Evolutionary conservation across 345 rosid species (phyloP), one percentile per base, ranked within the genome.

Genomic region (Leavenworthia alabamica): DNA sequence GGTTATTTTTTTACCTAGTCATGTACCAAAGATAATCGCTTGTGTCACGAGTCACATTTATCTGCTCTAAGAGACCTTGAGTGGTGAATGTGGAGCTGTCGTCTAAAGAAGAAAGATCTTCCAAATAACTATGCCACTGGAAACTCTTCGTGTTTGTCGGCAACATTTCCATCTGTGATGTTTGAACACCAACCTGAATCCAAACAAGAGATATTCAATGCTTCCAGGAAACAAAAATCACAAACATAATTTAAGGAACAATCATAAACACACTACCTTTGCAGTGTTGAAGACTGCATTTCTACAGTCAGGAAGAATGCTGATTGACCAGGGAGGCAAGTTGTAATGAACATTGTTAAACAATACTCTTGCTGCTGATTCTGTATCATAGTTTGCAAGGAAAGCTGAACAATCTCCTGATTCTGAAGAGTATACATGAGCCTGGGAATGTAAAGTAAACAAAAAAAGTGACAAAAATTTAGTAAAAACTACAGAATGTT

Each of bases 281-380:
- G 97, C 99, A 7, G 99, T 90, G 53, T 94, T 94, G 55, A 90
- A 94, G 56, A 90, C 96, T 2, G 82, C 96, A 65, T 94, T 94
- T 66, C 96, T 78, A 79, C 99, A 94, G 65, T 94, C 99, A 5
- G 99, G 97, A 62, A 94, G 96, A 66, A 94, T 81, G 66, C 97
- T 94, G 77, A 94, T 83, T 33, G 99, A 94, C 97, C 99, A 90
- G 60, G 99, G 97, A 57, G 97, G 99, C 62, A 94, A 77, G 78
- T 90, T 94, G 40, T 89, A 94, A 64, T 90, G 97, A 87, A 90
- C 89, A 73, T 88, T 90, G 64, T 90, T 94, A 80, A 94, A 90
- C 80, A 88, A 19, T 39, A 90, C 88, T 77, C 83, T 83, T 45
- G 87, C 81, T 28, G 95, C 73, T 7, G 95, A 88, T 66, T 90